Conservation (phyloP, 2,329 filamentous ascomycete species). For the Aspergillus cejpii region DNA sequence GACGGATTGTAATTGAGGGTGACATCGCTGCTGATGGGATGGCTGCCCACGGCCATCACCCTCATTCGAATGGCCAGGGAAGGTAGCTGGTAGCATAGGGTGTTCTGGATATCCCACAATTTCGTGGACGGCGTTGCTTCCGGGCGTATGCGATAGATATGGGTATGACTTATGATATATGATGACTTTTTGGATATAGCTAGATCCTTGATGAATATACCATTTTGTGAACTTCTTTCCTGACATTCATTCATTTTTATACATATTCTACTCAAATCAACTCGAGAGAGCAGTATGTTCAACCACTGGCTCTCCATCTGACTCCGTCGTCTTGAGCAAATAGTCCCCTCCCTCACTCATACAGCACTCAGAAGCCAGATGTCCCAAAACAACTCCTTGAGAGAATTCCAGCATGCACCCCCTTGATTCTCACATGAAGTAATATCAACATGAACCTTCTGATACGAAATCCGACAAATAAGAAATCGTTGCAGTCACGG, state of each 20-base stretch:
- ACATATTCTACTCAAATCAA: too few species aligned
- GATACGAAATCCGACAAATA: slow-evolving; percentile 18
- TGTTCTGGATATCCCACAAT: not conserved
- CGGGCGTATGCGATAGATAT: not conserved
- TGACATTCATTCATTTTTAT: too few species aligned
- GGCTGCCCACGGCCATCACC: too few species aligned
- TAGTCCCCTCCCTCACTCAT: slow-evolving; percentile 23
- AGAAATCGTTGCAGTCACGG: too few species aligned
- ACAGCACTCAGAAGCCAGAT: slow-evolving; percentile 24
- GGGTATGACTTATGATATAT: not conserved
- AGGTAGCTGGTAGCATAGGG: too few species aligned
- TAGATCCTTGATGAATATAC: too few species aligned
- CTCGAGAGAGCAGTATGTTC: not conserved
- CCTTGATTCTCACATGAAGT: slow-evolving; percentile 2
- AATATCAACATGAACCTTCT: slow-evolving; percentile 19
- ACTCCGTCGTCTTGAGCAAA: slow-evolving; percentile 9
- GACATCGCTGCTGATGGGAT: too few species aligned
- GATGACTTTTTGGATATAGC: not conserved
- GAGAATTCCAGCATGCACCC: slow-evolving; percentile 7
- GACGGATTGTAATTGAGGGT: slow-evolving; percentile 53
- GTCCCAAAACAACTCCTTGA: slow-evolving; percentile 15
- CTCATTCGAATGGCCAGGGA: too few species aligned
- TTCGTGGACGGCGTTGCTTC: not conserved
- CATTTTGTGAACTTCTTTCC: too few species aligned
- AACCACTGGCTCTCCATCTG: not conserved